These are phyloP conservation scores for Talaromyces sp. DNA, from an alignment of 2,329 filamentous ascomycete genomes.

Conservation along the genomic window DNA sequence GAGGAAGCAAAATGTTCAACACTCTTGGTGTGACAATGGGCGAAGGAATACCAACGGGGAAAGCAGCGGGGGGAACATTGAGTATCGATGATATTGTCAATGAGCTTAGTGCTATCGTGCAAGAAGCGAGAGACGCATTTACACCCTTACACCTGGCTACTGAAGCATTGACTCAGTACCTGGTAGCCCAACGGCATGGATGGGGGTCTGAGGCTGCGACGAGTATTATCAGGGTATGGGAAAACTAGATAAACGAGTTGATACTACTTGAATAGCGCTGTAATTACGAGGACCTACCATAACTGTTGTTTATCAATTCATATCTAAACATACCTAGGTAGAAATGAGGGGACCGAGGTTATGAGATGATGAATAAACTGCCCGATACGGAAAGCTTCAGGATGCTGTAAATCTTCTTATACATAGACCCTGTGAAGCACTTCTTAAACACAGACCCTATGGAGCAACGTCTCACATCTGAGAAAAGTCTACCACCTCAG, in stretches of 20 bases:
- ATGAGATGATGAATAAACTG: not conserved
- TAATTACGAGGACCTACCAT: too few relatives aligned
- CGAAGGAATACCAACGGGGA: constrained; percentile 23
- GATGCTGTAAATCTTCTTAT: not conserved
- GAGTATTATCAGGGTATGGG: constrained; percentile 32
- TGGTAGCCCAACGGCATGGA: constrained; percentile 29
- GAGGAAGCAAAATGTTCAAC: constrained; percentile 43
- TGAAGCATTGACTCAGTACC: constrained; percentile 32
- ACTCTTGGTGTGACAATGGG: constrained; percentile 36
- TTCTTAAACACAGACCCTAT: too few relatives aligned
- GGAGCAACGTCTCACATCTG: too few relatives aligned
- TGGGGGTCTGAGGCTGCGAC: constrained; percentile 27
- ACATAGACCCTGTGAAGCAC: not conserved
- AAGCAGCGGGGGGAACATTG: constrained; percentile 28
- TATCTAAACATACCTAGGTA: too few relatives aligned
- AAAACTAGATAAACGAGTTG: constrained; percentile 7
- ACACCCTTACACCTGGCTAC: constrained; percentile 37
- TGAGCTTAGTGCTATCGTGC: constrained; percentile 39
- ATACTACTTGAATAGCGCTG: not conserved
- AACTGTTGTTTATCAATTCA: too few relatives aligned
- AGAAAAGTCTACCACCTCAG: too few relatives aligned
- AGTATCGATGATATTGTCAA: constrained; percentile 34
- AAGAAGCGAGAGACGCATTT: constrained; percentile 37
- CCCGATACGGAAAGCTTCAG: not conserved
- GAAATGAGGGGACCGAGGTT: not conserved